Evolutionary conservation across 2,329 filamentous ascomycete species (phyloP).

Genomic region (Ophiostoma tasmaniense): DNA sequence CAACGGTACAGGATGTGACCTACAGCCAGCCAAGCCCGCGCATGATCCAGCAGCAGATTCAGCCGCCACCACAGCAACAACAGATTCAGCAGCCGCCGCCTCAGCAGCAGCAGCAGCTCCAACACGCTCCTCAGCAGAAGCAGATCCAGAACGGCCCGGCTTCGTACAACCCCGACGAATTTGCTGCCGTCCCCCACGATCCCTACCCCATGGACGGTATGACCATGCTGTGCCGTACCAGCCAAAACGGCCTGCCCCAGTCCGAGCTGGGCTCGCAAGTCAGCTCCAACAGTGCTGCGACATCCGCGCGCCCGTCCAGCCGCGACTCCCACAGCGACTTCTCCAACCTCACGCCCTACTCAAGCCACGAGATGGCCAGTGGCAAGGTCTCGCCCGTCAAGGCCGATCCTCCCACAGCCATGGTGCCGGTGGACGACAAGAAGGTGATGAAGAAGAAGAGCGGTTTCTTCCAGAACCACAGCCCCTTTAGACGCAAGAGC

Average conservation of each 20-base stretch:
- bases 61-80: constrained; percentile 20
- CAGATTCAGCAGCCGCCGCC: constrained; percentile 20
- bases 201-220: constrained; percentile 22
- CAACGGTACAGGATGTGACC: neutral
- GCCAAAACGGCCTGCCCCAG: constrained; percentile 26
- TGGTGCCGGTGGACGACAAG: constrained; percentile 51
- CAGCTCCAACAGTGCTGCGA: constrained; percentile 33
- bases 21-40: constrained; percentile 2
- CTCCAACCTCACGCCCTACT: constrained; percentile 81
- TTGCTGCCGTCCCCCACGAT: constrained; percentile 65
- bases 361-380: constrained; percentile 68
- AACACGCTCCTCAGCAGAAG: constrained; percentile 23
- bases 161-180: constrained; percentile 46
- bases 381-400: constrained; percentile 69
- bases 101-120: constrained; percentile 21
- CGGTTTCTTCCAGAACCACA: constrained; percentile 87
- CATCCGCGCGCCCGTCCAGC: constrained; percentile 68
- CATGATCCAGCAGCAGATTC: constrained; percentile 6
- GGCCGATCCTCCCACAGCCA: constrained; percentile 24
- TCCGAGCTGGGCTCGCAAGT: constrained; percentile 30
- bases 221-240: constrained; percentile 81
- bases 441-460: constrained; percentile 63
- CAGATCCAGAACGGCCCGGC: constrained; percentile 22
- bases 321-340: constrained; percentile 86
- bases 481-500: constrained; percentile 87